A percentile compares a stretch with the other conserved stretches of the same genome.
Conservation (phyloP, 164 flowering plant species). For the Malania oleifera region DNA sequence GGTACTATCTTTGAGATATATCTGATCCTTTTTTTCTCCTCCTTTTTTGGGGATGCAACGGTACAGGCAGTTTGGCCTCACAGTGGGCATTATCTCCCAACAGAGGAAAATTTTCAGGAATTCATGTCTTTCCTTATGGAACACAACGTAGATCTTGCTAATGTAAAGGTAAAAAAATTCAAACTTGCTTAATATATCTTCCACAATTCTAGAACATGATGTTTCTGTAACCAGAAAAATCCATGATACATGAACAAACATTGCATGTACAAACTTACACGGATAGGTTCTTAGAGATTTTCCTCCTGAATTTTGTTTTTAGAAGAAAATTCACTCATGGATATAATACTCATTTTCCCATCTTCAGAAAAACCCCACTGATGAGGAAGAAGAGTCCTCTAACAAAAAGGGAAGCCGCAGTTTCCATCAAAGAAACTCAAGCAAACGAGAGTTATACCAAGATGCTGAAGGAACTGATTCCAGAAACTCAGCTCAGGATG, state of each 20-base stretch:
- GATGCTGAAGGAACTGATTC: slow-evolving; percentile 4
- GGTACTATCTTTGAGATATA: too few relatives aligned
- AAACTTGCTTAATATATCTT: not conserved
- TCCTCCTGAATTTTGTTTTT: not conserved
- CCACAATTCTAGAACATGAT: too few relatives aligned
- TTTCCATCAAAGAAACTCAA: slow-evolving; percentile 4
- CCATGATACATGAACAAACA: too few relatives aligned
- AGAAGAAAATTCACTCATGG: not conserved
- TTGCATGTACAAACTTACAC: too few relatives aligned
- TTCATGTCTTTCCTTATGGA: slow-evolving; percentile 63
- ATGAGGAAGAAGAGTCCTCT: slow-evolving; percentile 40
- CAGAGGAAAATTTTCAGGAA: slow-evolving; percentile 82
- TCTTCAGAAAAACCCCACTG: slow-evolving; percentile 50
- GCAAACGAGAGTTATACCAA: slow-evolving; percentile 3
- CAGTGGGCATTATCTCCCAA: slow-evolving; percentile 95
- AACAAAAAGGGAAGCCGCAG: not conserved
- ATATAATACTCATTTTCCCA: not conserved
- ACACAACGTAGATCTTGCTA: slow-evolving; percentile 56
- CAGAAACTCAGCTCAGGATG: not conserved
- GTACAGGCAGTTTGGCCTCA: slow-evolving; percentile 94
- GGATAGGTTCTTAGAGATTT: too few relatives aligned
- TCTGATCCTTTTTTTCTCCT: slow-evolving; percentile 1
- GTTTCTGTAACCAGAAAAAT: too few relatives aligned
- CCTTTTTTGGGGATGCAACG: not conserved
- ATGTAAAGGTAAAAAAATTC: slow-evolving; percentile 55